Evolutionary conservation across 2,329 filamentous ascomycete genomes (phyloP).

Genomic region (Parastagonospora avenae): DNA sequence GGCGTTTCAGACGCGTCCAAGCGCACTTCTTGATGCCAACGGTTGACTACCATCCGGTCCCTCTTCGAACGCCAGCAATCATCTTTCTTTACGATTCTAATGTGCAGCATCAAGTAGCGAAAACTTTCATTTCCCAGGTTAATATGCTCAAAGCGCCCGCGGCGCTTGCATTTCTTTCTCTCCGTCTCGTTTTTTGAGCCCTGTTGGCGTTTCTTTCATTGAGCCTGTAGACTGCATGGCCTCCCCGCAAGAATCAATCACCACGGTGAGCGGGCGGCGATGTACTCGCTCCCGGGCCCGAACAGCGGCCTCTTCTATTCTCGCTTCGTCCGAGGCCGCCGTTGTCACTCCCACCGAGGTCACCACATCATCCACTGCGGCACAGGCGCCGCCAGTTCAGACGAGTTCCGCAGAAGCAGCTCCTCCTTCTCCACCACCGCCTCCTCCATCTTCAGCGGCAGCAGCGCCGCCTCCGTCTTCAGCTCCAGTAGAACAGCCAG

Average conservation of each 20-base stretch:
- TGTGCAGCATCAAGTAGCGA: conserved; percentile 28
- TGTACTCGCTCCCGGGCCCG: conserved; percentile 47
- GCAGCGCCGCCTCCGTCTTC: conserved; percentile 6
- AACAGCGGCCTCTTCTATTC: conserved; percentile 32
- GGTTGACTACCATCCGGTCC: conserved; percentile 37
- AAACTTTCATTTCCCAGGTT: conserved; percentile 35
- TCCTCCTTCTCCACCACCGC: conserved; percentile 18
- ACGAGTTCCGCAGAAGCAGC: conserved; percentile 22
- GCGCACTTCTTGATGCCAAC: conserved; percentile 42
- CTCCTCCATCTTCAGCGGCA: conserved; percentile 14
- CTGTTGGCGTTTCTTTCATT: conserved; percentile 37
- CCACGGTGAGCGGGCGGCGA: conserved; percentile 46
- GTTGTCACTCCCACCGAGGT: conserved; percentile 23
- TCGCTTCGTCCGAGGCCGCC: conserved; percentile 18
- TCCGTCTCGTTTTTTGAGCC: conserved; percentile 36
- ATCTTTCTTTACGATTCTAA: conserved; percentile 28
- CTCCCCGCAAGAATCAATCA: conserved; percentile 43
- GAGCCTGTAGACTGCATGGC: conserved; percentile 45
- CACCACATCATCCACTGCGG: conserved; percentile 24
- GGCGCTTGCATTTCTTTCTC: conserved; percentile 36
- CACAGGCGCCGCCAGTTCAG: conserved; percentile 27
- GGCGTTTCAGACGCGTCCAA: conserved; percentile 43
- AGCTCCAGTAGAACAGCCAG: conserved; percentile 18
- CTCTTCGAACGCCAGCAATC: conserved; percentile 31
- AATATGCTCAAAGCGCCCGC: conserved; percentile 45